phyloP scores from a whole-genome alignment of 768 basidiomycete species.

The Serpula lacrymans region DNA sequence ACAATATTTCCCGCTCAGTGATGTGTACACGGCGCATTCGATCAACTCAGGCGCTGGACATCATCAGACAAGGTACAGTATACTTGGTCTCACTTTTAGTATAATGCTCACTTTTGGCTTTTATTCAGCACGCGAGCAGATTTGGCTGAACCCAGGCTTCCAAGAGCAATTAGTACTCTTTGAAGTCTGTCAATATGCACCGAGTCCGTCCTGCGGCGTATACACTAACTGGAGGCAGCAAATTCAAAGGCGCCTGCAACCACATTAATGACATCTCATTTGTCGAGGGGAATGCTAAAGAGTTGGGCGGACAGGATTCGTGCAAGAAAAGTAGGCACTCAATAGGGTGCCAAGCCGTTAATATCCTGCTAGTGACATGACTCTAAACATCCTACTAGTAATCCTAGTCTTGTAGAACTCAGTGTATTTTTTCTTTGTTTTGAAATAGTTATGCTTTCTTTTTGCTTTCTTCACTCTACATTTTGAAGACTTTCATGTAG shows the following conservation, averaged over 20 bases:
- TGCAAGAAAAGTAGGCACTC: slow-evolving; percentile 12
- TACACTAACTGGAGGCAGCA: slow-evolving; percentile 63
- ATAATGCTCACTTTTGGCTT: slow-evolving; percentile 4
- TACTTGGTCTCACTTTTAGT: slow-evolving; percentile 3
- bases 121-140: slow-evolving; percentile 63
- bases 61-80: slow-evolving; percentile 54
- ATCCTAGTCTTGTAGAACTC: slow-evolving; percentile 9
- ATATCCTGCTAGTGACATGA: slow-evolving; percentile 11
- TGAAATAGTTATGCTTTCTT: slow-evolving; percentile 6
- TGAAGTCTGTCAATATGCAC: slow-evolving; percentile 67
- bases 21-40: slow-evolving; percentile 62
- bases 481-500: no score
- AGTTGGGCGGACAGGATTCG: no score
- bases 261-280: slow-evolving; percentile 13
- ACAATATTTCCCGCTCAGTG: slow-evolving; percentile 35
- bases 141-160: slow-evolving; percentile 78
- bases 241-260: slow-evolving; percentile 47
- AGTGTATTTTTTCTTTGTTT: slow-evolving; percentile 13
- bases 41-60: slow-evolving; percentile 55
- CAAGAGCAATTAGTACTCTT: slow-evolving; percentile 76
- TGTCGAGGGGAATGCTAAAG: no score
- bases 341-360: slow-evolving; percentile 11
- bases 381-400: slow-evolving; percentile 12
- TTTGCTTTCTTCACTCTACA: slow-evolving; percentile 5
- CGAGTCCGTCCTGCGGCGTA: slow-evolving; percentile 56